Evolutionary conservation across 768 basidiomycete species (phyloP).

Genomic region (Auricularia cornea): DNA sequence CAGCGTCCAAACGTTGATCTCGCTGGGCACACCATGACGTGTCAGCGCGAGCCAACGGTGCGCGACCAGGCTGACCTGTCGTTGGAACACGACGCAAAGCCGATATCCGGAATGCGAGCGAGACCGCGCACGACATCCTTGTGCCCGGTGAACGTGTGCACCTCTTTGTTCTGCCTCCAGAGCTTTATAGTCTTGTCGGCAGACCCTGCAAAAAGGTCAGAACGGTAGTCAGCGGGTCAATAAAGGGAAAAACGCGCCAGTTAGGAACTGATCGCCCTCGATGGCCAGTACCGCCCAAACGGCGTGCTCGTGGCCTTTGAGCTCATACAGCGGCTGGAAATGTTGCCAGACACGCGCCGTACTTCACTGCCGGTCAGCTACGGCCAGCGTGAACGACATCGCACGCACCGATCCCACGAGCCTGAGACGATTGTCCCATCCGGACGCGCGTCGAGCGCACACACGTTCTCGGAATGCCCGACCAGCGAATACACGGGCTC

Average conservation of each 20-base stretch:
- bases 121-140: slow-evolving; percentile 86
- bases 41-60: not conserved
- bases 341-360: slow-evolving; percentile 92
- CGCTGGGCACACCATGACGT: slow-evolving; percentile 36
- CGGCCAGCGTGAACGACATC: not conserved
- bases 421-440: slow-evolving; percentile 81
- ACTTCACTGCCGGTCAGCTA: slow-evolving; percentile 31
- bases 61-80: slow-evolving; percentile 53
- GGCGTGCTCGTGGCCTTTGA: slow-evolving; percentile 81
- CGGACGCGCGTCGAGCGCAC: slow-evolving; percentile 63
- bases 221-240: not conserved
- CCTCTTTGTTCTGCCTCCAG: slow-evolving; percentile 68
- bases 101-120: slow-evolving; percentile 70
- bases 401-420: slow-evolving; percentile 88
- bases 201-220: slow-evolving; percentile 47
- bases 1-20: slow-evolving; percentile 88
- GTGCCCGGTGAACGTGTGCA: slow-evolving; percentile 79
- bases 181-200: slow-evolving; percentile 92
- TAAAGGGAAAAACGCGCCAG: slow-evolving; percentile 44
- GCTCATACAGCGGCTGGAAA: slow-evolving; percentile 59
- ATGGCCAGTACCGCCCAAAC: slow-evolving; percentile 90
- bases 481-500: slow-evolving; percentile 78
- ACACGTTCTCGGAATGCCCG: slow-evolving; percentile 88
- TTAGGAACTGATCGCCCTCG: slow-evolving; percentile 67
- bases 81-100: slow-evolving; percentile 93